phyloP scores from a whole-genome alignment of 257 asterid species.

The Nicotiana tomentosiformis region DNA sequence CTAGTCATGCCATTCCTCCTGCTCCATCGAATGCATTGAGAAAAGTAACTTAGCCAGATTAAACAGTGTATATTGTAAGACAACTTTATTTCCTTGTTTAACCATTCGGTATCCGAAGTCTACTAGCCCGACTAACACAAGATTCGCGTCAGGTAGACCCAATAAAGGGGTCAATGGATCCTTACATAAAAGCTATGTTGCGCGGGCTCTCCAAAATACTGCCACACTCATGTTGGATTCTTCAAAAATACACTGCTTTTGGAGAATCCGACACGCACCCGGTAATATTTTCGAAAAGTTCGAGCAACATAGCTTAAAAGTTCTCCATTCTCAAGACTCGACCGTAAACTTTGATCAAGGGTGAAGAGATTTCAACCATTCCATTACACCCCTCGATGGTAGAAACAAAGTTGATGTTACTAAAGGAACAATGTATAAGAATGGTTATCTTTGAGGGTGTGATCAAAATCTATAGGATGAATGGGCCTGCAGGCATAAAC shows the following conservation, averaged over 20 bases:
- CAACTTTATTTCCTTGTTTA: neutral
- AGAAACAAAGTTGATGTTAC: neutral
- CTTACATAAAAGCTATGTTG: neutral
- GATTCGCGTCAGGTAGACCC: neutral
- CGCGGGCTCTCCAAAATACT: too few relatives aligned
- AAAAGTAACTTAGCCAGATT: neutral
- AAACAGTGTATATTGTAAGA: neutral
- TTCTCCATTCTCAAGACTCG: neutral
- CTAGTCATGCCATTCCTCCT: neutral
- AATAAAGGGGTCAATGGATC: neutral
- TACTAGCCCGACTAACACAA: neutral
- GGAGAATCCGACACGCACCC: too few relatives aligned
- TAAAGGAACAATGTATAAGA: neutral
- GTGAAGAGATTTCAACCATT: neutral
- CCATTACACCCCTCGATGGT: neutral
- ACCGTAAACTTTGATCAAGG: neutral
- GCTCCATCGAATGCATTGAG: neutral
- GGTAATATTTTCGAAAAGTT: too few relatives aligned
- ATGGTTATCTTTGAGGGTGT: neutral
- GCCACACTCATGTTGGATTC: too few relatives aligned
- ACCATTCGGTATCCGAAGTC: neutral
- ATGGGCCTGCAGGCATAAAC: neutral
- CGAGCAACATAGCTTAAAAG: neutral
- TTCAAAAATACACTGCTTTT: too few relatives aligned
- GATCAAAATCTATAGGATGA: neutral